Evolutionary conservation across 352 stramenopile genomes (phyloP), one percentile per base, ranked within the genome.

Genomic region (Phytophthora foliorum): DNA sequence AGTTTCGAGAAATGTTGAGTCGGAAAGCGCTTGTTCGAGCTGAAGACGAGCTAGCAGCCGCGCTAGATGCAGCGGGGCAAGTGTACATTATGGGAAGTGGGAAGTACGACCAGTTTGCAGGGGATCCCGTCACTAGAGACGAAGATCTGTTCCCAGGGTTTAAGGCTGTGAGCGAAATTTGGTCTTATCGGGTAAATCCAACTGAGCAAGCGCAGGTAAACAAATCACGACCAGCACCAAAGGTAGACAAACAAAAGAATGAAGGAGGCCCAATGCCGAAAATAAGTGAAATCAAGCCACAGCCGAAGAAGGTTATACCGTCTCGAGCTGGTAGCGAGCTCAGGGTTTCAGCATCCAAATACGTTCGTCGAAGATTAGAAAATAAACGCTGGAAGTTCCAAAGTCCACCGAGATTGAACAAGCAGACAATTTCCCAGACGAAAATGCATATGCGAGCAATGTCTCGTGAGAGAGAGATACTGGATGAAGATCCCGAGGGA

Each of bases 31-130:
- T 86, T 13, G 57, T 94, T 25, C 80, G 93, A 2, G 86, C 86
- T 10, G 80, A 97, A 49, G 80, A 94, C 32, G 92, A 98, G 25
- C 78, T 98, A 5, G 81, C 80, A 0, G 83, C 80, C 5, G 93
- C 93, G 10, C 69, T 98, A 17, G 95, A 99, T 62, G 88, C 91
- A 8, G 94, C 92, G 1, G 95, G 96, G 0, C 92, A 98, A 67
- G 92, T 98, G 13, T 98, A 98, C 63, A 77, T 98, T 13, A 91
- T 99, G 46, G 95, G 95, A 0, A 81, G 77, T 2, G 94, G 94
- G 11, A 88, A 84, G 56, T 86, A 89, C 49, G 45, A 83, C 9
- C 91, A 98, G 69, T 98, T 98, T 77, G 52, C 55, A 21, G 82
- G 83, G 16, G 71, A 85, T 2, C 64, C 81, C 0, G 74, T 88